Evolutionary conservation across 352 stramenopile species (phyloP).

Genomic region (Blastocystis sp.): DNA sequence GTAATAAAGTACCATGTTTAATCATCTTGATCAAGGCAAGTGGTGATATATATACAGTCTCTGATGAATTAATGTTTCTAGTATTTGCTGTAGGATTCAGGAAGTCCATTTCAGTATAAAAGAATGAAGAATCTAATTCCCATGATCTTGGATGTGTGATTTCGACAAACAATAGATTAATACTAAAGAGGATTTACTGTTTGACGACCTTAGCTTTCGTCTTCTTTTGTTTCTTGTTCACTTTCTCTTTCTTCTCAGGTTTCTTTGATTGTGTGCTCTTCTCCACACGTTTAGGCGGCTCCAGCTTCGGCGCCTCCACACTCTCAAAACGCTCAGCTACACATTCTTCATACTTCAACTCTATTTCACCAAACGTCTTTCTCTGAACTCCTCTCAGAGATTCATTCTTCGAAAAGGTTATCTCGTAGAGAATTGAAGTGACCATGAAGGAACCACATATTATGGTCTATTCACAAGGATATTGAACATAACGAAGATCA

Average conservation of each 20-base stretch:
- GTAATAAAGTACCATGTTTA: constrained; percentile 80
- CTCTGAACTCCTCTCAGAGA: neutral
- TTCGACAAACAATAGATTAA: neutral
- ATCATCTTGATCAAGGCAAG: constrained; percentile 99
- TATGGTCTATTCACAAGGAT: neutral
- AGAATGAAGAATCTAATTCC: neutral
- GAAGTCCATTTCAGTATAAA: constrained; percentile 20
- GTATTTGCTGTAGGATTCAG: neutral
- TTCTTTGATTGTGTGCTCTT: neutral
- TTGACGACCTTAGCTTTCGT: neutral
- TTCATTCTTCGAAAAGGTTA: neutral
- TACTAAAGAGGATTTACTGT: neutral
- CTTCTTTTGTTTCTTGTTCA: neutral
- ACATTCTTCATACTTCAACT: constrained; percentile 23
- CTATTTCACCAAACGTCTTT: neutral
- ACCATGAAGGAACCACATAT: neutral
- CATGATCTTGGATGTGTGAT: neutral
- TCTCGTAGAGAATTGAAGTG: neutral
- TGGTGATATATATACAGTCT: constrained; percentile 98
- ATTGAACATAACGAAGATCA: constrained; percentile 51
- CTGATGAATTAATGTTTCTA: constrained; percentile 67
- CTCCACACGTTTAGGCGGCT: neutral
- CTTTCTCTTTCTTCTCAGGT: neutral
- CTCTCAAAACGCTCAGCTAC: neutral
- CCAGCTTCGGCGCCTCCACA: neutral